These are phyloP conservation scores for Nannizziopsis barbatae DNA, from an alignment of 2,329 filamentous ascomycete genomes.

Conservation along the genomic window DNA sequence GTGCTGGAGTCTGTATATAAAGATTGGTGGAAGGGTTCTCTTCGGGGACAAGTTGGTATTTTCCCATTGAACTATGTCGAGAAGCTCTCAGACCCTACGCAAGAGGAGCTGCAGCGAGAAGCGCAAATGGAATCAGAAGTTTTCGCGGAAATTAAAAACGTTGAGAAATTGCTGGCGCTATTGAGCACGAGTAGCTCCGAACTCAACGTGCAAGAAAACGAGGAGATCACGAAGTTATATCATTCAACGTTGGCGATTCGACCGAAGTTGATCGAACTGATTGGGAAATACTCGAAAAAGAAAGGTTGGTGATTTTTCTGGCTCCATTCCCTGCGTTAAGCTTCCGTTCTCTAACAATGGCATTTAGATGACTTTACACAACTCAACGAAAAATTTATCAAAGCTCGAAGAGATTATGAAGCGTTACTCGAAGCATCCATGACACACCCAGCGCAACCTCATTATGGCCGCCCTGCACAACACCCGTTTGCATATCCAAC, in stretches of 20 bases:
- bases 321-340: neutral
- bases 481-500: slow-evolving; percentile 31
- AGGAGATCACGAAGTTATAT: slow-evolving; percentile 85
- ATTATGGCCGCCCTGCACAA: slow-evolving; percentile 28
- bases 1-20: slow-evolving; percentile 97
- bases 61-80: slow-evolving; percentile 98
- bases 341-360: neutral
- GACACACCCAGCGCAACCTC: slow-evolving; percentile 72
- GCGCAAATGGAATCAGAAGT: slow-evolving; percentile 86
- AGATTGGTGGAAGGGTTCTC: slow-evolving; percentile 97
- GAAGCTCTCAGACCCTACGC: slow-evolving; percentile 87
- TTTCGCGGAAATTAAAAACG: slow-evolving; percentile 65
- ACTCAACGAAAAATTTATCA: slow-evolving; percentile 98
- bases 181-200: slow-evolving; percentile 76
- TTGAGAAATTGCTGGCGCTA: slow-evolving; percentile 73
- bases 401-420: slow-evolving; percentile 92
- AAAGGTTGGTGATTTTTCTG: slow-evolving; percentile 52
- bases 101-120: slow-evolving; percentile 86
- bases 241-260: slow-evolving; percentile 89
- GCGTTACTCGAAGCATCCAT: slow-evolving; percentile 91
- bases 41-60: slow-evolving; percentile 90
- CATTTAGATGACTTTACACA: slow-evolving; percentile 86
- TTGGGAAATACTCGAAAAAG: slow-evolving; percentile 98
- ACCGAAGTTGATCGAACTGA: slow-evolving; percentile 93
- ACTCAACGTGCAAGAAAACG: slow-evolving; percentile 78